phyloP scores from a whole-genome alignment of 2,329 filamentous ascomycete genomes.

The Epichloe baconii region DNA sequence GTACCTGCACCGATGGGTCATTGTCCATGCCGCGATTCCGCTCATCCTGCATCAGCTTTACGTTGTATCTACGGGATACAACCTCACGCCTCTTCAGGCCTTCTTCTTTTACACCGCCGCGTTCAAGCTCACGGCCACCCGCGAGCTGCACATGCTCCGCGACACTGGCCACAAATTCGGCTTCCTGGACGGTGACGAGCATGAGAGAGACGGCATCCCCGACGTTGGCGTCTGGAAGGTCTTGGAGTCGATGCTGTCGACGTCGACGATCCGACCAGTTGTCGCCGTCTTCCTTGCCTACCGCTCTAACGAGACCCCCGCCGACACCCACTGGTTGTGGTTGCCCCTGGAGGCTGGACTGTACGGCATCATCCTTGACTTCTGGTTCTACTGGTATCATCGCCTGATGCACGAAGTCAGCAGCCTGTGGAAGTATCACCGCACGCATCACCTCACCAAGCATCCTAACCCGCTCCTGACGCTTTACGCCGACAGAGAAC shows the following conservation, averaged over 20 bases:
- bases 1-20: slow-evolving; percentile 5
- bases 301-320: not conserved
- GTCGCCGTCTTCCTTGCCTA: slow-evolving; percentile 4
- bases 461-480: slow-evolving; percentile 5
- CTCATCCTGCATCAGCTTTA: slow-evolving; percentile 4
- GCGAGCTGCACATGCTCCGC: slow-evolving; percentile 1
- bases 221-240: slow-evolving; percentile 4
- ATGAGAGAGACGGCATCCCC: slow-evolving; percentile 5
- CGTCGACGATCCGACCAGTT: slow-evolving; percentile 2
- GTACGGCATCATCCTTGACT: slow-evolving; percentile 4
- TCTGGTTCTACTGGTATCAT: slow-evolving; percentile 7
- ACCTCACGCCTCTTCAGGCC: slow-evolving; percentile 4
- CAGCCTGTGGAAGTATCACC: slow-evolving; percentile 5
- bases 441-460: slow-evolving; percentile 6
- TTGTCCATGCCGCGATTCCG: slow-evolving; percentile 3
- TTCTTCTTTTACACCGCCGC: slow-evolving; percentile 1
- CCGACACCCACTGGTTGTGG: not conserved
- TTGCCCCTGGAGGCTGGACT: slow-evolving; percentile 1
- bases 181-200: slow-evolving; percentile 6
- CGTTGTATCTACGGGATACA: slow-evolving; percentile 3
- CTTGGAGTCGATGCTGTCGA: not conserved
- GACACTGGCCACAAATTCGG: slow-evolving; percentile 1
- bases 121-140: slow-evolving; percentile 5
- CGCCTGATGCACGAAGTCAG: slow-evolving; percentile 5
- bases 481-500: slow-evolving; percentile 4